phyloP scores from a whole-genome alignment of 768 basidiomycete species.

The Boletus sp. region DNA sequence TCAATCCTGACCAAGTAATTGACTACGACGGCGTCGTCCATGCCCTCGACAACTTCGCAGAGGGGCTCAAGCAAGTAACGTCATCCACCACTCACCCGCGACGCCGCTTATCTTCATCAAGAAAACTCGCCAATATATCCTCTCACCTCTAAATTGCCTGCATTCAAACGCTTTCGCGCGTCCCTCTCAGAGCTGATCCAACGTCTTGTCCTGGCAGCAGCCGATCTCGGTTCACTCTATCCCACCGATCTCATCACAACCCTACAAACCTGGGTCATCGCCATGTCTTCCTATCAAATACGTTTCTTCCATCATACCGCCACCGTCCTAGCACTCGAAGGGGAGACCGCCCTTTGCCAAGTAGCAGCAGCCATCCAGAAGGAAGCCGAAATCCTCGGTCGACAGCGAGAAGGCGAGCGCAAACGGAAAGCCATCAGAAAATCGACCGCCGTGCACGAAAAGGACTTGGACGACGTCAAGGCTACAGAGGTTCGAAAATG shows the following conservation, averaged over 20 bases:
- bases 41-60: constrained; percentile 83
- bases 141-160: constrained; percentile 79
- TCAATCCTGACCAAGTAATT: constrained; percentile 82
- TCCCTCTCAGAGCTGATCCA: constrained; percentile 84
- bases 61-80: constrained; percentile 76
- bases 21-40: constrained; percentile 86
- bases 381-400: constrained; percentile 75
- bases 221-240: constrained; percentile 78
- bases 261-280: constrained; percentile 87
- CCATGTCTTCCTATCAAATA: constrained; percentile 93
- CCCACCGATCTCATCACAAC: constrained; percentile 76
- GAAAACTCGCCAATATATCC: constrained; percentile 87
- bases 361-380: constrained; percentile 86
- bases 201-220: constrained; percentile 74
- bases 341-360: constrained; percentile 84
- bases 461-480: constrained; percentile 77
- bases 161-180: constrained; percentile 84
- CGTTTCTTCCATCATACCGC: constrained; percentile 96
- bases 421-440: constrained; percentile 69
- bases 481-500: constrained; percentile 73
- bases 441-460: constrained; percentile 48
- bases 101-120: constrained; percentile 36
- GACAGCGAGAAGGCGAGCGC: constrained; percentile 87
- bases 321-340: constrained; percentile 84
- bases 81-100: not conserved